Base-by-base conservation (phyloP, 129 eudicot genomes). In the Centrapalus pauciflorus region DNA sequence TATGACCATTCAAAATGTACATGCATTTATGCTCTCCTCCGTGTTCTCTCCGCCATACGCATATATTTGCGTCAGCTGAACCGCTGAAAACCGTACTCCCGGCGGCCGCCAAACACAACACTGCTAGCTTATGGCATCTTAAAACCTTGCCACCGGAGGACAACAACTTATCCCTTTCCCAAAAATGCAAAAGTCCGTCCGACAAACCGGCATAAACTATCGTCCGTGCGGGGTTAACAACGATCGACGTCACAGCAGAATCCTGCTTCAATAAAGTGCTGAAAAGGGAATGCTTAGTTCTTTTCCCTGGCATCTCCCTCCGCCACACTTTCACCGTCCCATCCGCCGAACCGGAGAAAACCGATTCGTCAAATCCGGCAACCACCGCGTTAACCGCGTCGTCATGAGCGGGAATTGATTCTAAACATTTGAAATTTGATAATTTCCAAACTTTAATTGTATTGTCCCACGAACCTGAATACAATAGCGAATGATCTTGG, bases 141-240 rank as follows among this genome's bases (percentile, higher is more conserved):
- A 89, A 46, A 54, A 86, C 72, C 65, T 90, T 89, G 7, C 88
- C 85, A 2, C 90, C 68, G 1, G 88, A 83, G 1, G 88, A 83
- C 14, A 50, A 54, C 23, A 70, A 34, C 64, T 50, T 38, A 20
- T 83, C 90, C 40, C 83, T 76, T 43, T 81, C 96, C 86, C 88
- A 89, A 49, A 79, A 85, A 48, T 83, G 83, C 46, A 83, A 67
- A 17, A 75, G 59, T 6, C 96, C 96, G 29, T 89, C 90, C 0
- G 96, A 89, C 0, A 86, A 86, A 25, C 96, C 96, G 0, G 95
- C 83, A 55, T 89, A 89, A 28, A 89, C 71, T 4, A 69, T 66
- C 4, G 83, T 46, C 3, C 67, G 51, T 3, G 61, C 32, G 3
- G 83, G 82, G 37, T 85, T 79, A 0, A 89, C 79, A 0, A 74